A percentile compares a stretch with the other conserved stretches of the same genome.
phyloP scores from a whole-genome alignment of 108 stramenopile genomes.

The Parietichytrium sp. region DNA sequence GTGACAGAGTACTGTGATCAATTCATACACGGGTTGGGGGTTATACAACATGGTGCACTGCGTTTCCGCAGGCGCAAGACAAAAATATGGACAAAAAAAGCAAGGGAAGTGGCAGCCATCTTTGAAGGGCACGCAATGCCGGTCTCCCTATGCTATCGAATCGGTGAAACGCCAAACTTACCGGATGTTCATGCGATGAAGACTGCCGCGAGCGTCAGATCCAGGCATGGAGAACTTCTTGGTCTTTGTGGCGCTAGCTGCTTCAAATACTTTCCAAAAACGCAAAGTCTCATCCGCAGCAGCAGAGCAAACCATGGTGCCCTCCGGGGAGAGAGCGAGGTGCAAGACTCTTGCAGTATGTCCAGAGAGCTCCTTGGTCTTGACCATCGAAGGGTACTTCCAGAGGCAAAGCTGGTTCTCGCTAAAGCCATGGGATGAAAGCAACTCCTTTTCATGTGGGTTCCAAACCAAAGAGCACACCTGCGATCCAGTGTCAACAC shows the following conservation, averaged over 20 bases:
- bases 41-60: too few species aligned
- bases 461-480: conserved; percentile 94
- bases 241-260: conserved; percentile 18
- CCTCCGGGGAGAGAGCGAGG: conserved; percentile 90
- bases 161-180: conserved; percentile 36
- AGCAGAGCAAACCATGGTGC: conserved; percentile 86
- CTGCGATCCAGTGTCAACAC: conserved; percentile 94
- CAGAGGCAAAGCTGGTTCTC: conserved; percentile 92
- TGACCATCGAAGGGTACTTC: conserved; percentile 92
- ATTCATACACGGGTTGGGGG: too few species aligned
- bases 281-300: conserved; percentile 97
- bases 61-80: too few species aligned
- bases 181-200: conserved; percentile 35
- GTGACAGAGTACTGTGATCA: too few species aligned
- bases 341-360: conserved; percentile 92
- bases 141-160: too few species aligned
- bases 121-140: too few species aligned
- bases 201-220: background rate
- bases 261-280: conserved; percentile 95
- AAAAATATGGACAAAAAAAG: too few species aligned
- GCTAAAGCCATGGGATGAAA: conserved; percentile 93
- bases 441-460: conserved; percentile 88
- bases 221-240: background rate
- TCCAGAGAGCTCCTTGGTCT: conserved; percentile 88
- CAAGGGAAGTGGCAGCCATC: too few species aligned